Evolutionary conservation across 1,284 basidiomycete species (phyloP).

Genomic region (Cystobasidium pallidum): DNA sequence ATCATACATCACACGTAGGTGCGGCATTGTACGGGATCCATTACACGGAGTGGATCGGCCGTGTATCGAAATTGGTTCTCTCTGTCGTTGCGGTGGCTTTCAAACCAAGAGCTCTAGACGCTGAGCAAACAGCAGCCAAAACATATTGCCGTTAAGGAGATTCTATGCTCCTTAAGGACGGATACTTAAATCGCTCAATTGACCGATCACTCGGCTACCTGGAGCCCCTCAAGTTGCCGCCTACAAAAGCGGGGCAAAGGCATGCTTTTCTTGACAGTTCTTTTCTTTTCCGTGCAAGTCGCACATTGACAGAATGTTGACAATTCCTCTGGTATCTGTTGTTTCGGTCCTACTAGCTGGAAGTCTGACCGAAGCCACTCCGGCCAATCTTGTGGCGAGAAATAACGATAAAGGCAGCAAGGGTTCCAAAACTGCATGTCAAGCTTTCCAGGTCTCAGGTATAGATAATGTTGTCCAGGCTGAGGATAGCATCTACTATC

Average conservation of each 20-base stretch:
- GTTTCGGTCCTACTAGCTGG: neutral
- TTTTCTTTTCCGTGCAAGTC: neutral
- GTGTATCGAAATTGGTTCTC: no score
- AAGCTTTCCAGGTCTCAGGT: slow-evolving; percentile 3
- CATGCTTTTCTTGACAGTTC: no score
- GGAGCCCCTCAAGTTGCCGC: no score
- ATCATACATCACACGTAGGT: slow-evolving; percentile 9
- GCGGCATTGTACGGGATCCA: neutral
- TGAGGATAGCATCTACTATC: slow-evolving; percentile 5
- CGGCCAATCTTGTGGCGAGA: neutral
- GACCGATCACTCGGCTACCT: no score
- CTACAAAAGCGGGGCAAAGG: no score
- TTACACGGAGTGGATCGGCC: no score
- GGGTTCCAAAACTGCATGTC: neutral
- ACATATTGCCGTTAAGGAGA: no score
- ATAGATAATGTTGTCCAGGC: neutral
- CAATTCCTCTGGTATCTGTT: neutral
- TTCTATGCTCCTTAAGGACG: no score
- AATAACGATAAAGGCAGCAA: neutral
- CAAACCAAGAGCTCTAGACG: no score
- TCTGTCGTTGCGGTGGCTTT: no score
- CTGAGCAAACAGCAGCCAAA: no score
- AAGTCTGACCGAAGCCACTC: neutral
- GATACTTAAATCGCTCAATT: no score
- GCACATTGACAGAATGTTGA: neutral